phyloP scores from a whole-genome alignment of 139 green algal genomes.

The Picochlorum sp. region DNA sequence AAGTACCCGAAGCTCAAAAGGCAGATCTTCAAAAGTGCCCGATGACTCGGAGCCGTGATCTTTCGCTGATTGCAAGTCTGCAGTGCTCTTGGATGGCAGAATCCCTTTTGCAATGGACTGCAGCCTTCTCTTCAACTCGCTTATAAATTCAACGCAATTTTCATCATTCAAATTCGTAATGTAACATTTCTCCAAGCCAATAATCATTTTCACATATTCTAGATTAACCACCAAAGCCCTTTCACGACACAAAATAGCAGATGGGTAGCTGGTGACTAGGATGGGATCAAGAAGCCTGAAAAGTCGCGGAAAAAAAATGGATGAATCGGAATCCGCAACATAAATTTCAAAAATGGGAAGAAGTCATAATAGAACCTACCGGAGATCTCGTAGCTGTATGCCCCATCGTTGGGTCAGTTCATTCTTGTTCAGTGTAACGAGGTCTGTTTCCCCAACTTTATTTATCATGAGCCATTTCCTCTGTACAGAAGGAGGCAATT shows the following conservation, averaged over 20 bases:
- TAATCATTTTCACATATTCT: constrained; percentile 32
- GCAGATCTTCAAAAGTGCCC: constrained; percentile 4
- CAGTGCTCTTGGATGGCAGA: constrained; percentile 3
- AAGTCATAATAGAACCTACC: too few relatives aligned
- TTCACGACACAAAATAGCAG: constrained; percentile 31
- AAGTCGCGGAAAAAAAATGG: too few relatives aligned
- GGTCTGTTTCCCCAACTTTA: not conserved
- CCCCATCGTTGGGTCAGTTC: constrained; percentile 11
- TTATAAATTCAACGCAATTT: constrained; percentile 12
- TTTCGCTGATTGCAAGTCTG: not conserved
- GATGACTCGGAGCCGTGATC: not conserved
- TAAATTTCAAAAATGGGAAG: not conserved
- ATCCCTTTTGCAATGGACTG: not conserved
- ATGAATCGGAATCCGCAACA: not conserved
- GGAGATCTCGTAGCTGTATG: constrained; percentile 24
- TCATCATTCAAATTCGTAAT: constrained; percentile 25
- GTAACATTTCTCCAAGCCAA: constrained; percentile 19
- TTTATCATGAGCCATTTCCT: constrained; percentile 13
- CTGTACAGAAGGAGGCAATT: not conserved
- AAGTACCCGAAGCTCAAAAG: constrained; percentile 50
- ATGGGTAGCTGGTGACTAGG: constrained; percentile 32
- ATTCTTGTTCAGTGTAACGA: constrained; percentile 17
- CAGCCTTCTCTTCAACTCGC: constrained; percentile 21
- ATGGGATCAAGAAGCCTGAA: constrained; percentile 24
- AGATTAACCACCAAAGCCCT: constrained; percentile 27